These are phyloP conservation scores for Metschnikowia continentalis DNA, from an alignment of 805 yeast genomes.

Conservation along the genomic window DNA sequence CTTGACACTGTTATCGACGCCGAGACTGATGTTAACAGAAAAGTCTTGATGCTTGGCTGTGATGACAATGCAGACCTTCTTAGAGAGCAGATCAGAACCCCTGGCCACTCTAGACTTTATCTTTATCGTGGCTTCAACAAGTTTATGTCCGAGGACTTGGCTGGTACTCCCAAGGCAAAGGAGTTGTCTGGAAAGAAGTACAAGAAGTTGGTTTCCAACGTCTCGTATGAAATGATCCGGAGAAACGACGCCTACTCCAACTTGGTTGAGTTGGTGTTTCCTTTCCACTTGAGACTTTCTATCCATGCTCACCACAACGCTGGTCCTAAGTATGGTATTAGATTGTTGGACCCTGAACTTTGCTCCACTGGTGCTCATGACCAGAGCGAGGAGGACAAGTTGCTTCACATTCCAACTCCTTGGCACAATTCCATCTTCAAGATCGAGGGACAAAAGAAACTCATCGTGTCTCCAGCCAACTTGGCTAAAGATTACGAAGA, in stretches of 20 bases:
- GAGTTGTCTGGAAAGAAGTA: slow-evolving; percentile 42
- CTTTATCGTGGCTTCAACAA: slow-evolving; percentile 55
- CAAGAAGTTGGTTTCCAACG: slow-evolving; percentile 48
- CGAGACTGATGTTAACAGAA: slow-evolving; percentile 34
- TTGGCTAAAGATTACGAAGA: slow-evolving; percentile 11
- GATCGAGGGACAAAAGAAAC: slow-evolving; percentile 31
- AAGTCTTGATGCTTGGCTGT: slow-evolving; percentile 33
- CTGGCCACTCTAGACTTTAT: slow-evolving; percentile 47
- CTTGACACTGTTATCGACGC: slow-evolving; percentile 31
- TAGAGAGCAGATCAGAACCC: slow-evolving; percentile 31
- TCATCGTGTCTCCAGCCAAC: slow-evolving; percentile 14
- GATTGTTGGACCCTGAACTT: slow-evolving; percentile 38
- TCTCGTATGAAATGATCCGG: slow-evolving; percentile 59
- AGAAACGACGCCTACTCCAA: slow-evolving; percentile 64
- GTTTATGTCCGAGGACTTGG: slow-evolving; percentile 57
- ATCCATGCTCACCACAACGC: slow-evolving; percentile 58
- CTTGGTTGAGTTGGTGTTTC: slow-evolving; percentile 55
- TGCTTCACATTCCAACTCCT: slow-evolving; percentile 62
- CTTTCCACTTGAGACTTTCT: slow-evolving; percentile 55
- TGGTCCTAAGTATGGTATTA: slow-evolving; percentile 60
- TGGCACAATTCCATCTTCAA: slow-evolving; percentile 58
- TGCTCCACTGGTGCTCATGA: slow-evolving; percentile 47
- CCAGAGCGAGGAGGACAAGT: slow-evolving; percentile 38
- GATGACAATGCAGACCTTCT: slow-evolving; percentile 37
- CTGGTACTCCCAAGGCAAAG: slow-evolving; percentile 36